Evolutionary conservation across 495 filamentous ascomycete species (phyloP).

Genomic region (Neurospora sublineolata): DNA sequence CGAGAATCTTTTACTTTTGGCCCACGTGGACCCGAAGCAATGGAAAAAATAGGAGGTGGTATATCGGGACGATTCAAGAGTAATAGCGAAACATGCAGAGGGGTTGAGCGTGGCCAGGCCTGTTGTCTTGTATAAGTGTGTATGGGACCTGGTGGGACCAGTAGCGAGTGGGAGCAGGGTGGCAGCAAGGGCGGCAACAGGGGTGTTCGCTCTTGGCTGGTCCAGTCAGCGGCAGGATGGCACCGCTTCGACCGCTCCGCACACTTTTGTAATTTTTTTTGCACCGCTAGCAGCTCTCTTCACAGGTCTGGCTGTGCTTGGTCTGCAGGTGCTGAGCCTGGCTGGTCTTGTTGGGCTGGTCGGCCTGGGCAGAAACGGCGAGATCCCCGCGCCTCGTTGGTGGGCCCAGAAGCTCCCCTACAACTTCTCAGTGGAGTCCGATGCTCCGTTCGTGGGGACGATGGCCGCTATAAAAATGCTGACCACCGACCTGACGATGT

Average conservation of each 20-base stretch:
- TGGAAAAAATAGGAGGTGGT: constrained; percentile 16
- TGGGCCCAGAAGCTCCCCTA: not conserved
- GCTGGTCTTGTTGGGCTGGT: not conserved
- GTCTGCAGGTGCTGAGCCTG: not conserved
- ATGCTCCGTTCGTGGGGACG: not conserved
- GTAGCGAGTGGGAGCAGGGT: not conserved
- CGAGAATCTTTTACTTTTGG: not conserved
- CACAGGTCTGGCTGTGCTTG: not conserved
- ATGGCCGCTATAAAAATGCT: not conserved
- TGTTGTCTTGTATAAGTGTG: constrained; percentile 7
- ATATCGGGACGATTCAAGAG: constrained; percentile 3
- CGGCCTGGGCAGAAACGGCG: not conserved
- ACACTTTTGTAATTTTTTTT: not conserved
- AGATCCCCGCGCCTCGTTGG: not conserved
- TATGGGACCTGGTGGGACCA: not conserved
- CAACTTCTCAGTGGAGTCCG: not conserved
- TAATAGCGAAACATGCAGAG: constrained; percentile 8
- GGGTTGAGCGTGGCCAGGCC: constrained; percentile 13
- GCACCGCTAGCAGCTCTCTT: not conserved
- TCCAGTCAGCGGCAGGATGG: constrained; percentile 15
- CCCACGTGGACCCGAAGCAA: constrained; percentile 1
- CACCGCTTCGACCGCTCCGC: not conserved
- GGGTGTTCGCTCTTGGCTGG: constrained; percentile 11
- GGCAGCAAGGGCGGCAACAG: constrained; percentile 15
- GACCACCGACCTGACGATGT: not conserved